Percentiles rank a stretch among this genome's conserved stretches.
Conservation (phyloP, 768 basidiomycete genomes). For the Leccinellum rugosiceps region DNA sequence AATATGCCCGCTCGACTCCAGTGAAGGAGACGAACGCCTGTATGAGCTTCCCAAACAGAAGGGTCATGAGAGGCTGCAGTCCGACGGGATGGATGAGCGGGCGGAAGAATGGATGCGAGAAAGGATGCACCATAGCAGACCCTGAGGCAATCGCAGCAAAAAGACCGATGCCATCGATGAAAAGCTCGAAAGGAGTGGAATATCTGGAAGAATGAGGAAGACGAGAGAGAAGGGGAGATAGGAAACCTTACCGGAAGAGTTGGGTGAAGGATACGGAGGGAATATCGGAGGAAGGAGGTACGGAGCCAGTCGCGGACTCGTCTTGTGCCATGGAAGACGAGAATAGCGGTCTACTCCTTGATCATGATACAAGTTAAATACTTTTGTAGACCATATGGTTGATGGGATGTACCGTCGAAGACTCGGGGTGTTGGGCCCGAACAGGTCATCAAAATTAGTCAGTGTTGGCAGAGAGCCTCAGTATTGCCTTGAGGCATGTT, state of each 20-base stretch:
- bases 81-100: background rate
- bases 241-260: slow-evolving; percentile 44
- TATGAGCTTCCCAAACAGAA: slow-evolving; percentile 83
- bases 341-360: background rate
- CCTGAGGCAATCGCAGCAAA: slow-evolving; percentile 73
- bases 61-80: slow-evolving; percentile 66
- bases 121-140: slow-evolving; percentile 61
- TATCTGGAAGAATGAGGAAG: slow-evolving; percentile 46
- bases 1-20: slow-evolving; percentile 3
- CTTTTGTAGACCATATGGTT: too few species aligned
- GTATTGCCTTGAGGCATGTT: background rate
- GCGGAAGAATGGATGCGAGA: background rate
- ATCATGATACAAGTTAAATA: background rate
- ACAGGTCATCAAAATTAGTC: background rate
- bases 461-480: background rate
- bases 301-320: background rate
- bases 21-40: slow-evolving; percentile 68
- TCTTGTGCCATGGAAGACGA: background rate
- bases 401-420: background rate
- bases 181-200: slow-evolving; percentile 65
- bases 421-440: background rate
- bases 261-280: slow-evolving; percentile 40
- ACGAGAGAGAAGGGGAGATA: background rate
- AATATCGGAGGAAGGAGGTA: slow-evolving; percentile 29
- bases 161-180: slow-evolving; percentile 67